A percentile compares a stretch with the other conserved stretches of the same genome.
These are phyloP conservation scores for Mycena galopus DNA, from an alignment of 768 basidiomycete genomes.

Conservation along the genomic window DNA sequence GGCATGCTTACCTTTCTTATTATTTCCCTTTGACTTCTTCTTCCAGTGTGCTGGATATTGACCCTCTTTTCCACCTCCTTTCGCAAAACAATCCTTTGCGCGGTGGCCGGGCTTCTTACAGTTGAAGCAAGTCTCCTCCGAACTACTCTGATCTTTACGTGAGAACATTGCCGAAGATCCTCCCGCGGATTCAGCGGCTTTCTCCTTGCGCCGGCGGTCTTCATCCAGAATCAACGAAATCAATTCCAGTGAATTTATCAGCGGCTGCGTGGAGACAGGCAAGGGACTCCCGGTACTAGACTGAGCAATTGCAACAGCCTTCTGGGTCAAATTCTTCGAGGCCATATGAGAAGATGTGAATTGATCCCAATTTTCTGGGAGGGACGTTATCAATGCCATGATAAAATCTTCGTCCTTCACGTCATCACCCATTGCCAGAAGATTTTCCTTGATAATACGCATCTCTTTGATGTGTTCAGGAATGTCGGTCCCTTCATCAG, in stretches of 20 bases:
- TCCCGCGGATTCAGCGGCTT: slow-evolving; percentile 1
- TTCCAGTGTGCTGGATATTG: slow-evolving; percentile 6
- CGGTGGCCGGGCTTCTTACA: slow-evolving; percentile 10
- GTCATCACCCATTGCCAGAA: background rate
- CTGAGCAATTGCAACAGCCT: slow-evolving; percentile 6
- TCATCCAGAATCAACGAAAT: background rate
- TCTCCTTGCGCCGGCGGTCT: background rate
- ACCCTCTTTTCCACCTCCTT: slow-evolving; percentile 16
- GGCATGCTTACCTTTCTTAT: slow-evolving; percentile 12
- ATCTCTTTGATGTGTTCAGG: background rate
- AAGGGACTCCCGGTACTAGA: slow-evolving; percentile 7
- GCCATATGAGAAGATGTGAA: background rate
- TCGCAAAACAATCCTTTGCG: slow-evolving; percentile 13
- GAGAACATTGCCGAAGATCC: slow-evolving; percentile 12
- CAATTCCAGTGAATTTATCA: background rate
- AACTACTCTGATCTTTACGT: background rate
- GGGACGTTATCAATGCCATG: background rate
- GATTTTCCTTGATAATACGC: slow-evolving; percentile 1
- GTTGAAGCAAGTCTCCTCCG: slow-evolving; percentile 8
- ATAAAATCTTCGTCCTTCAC: slow-evolving; percentile 10
- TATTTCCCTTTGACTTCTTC: slow-evolving; percentile 4
- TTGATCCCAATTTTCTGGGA: slow-evolving; percentile 15
- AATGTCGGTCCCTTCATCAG: background rate
- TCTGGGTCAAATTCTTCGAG: slow-evolving; percentile 2
- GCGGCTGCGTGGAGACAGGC: background rate